Percentiles rank a stretch among this genome's conserved stretches.
Conservation (phyloP, 805 yeast genomes). For the Ogataea trehalophila region DNA sequence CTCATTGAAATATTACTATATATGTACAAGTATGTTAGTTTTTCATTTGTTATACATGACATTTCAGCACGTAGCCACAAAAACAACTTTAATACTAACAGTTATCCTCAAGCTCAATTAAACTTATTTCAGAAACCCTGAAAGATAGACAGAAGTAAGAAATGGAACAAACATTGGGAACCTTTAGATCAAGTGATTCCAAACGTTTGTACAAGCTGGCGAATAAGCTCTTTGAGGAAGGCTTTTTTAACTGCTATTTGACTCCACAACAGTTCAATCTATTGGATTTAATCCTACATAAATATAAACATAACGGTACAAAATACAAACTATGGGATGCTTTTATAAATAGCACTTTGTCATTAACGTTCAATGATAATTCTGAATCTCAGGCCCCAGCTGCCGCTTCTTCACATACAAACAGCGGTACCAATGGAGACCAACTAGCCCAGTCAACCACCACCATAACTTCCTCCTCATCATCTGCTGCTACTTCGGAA, state of each 20-base stretch:
- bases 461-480: neutral
- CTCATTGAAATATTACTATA: too few relatives aligned
- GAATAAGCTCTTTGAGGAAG: constrained; percentile 31
- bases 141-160: neutral
- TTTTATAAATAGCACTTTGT: constrained; percentile 39
- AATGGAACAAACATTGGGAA: constrained; percentile 10
- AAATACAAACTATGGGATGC: constrained; percentile 36
- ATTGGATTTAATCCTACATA: constrained; percentile 40
- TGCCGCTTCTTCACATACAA: too few relatives aligned
- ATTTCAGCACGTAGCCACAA: too few relatives aligned
- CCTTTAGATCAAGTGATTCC: constrained; percentile 22
- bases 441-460: neutral
- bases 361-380: constrained; percentile 20
- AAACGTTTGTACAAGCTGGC: constrained; percentile 30
- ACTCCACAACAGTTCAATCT: constrained; percentile 54
- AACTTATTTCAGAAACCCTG: neutral
- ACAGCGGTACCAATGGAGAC: too few relatives aligned
- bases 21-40: too few relatives aligned
- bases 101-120: neutral
- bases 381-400: too few relatives aligned
- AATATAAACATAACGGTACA: constrained; percentile 15
- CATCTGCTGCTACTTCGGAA: constrained; percentile 12
- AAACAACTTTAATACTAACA: too few relatives aligned
- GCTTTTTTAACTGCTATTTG: constrained; percentile 43
- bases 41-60: too few relatives aligned